Evolutionary conservation across 305 asterid species (phyloP), one percentile per base, ranked within the genome.

Genomic region (Stenogyne calaminthoides): DNA sequence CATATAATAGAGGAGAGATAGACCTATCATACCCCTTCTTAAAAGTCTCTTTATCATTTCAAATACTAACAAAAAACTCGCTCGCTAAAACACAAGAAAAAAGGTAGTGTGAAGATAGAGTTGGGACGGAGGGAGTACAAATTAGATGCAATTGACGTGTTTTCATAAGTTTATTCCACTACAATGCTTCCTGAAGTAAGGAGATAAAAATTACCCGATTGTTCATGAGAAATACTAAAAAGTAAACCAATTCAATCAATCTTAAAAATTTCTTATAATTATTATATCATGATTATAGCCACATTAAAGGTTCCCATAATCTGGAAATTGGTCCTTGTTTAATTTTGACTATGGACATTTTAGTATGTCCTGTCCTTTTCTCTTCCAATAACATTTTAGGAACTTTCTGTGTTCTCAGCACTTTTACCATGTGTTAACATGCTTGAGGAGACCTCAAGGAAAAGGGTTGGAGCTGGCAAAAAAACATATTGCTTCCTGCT

Each of bases 391-490:
- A 79, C 75, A 56, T 78, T 52, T 67, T 68, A 22, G 20, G 32
- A 73, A 19, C 12, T 61, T 77, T 82, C 47, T 79, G 72, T 75
- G 64, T 76, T 67, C 79, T 68, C 97, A 95, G 99, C 96, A 92
- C 86, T 88, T 90, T 75, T 90, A 90, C 83, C 99, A 89, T 75
- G 88, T 86, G 76, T 70, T 92, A 44, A 84, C 86, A 60, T 88
- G 90, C 67, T 79, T 90, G 94, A 85, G 96, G 96, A 85, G 88
- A 80, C 95, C 96, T 77, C 99, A 92, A 86, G 97, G 99, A 77
- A 92, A 82, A 95, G 98, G 98, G 58, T 78, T 95, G 85, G 98
- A 95, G 82, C 82, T 90, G 81, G 97, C 98, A n/a, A 88, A 89
- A 85, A 95, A 92, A 74, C 99, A 95, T 80, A 85, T 92, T 16